phyloP scores from a whole-genome alignment of 1,139 yeast species.

The Kodamaea ohmeri region DNA sequence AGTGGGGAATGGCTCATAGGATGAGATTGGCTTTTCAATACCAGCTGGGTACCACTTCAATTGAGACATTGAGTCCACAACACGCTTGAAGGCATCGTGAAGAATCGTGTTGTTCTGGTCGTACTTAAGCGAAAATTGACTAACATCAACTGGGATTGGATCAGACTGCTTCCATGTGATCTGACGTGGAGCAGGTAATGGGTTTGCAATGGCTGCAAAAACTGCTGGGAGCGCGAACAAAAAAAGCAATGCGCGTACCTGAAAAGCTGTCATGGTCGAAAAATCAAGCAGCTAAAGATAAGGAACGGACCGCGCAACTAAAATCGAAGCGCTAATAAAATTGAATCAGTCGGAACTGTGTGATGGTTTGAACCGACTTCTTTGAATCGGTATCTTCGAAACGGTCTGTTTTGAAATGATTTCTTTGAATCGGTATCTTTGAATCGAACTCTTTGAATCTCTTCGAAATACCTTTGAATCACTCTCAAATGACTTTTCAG shows the following conservation, averaged over 20 bases:
- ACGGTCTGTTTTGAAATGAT: no score
- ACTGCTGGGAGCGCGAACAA: constrained; percentile 6
- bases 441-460: no score
- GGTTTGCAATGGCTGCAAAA: constrained; percentile 19
- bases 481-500: no score
- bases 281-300: no score
- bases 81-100: constrained; percentile 20
- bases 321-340: no score
- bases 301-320: no score
- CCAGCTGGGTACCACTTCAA: constrained; percentile 32
- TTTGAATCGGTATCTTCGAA: no score
- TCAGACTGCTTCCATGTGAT: constrained; percentile 19
- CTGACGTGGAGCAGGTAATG: constrained; percentile 23
- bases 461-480: no score
- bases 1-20: constrained; percentile 16
- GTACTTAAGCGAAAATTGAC: constrained; percentile 8
- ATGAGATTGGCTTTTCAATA: constrained; percentile 19
- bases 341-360: no score
- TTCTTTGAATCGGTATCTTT: no score
- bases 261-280: no score
- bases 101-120: constrained; percentile 12
- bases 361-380: no score
- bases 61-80: constrained; percentile 16
- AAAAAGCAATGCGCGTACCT: background rate
- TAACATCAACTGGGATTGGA: constrained; percentile 11